Evolutionary conservation across 1,284 basidiomycete species (phyloP), one percentile per base, ranked within the genome.

Genomic region (Caloboletus firmus): DNA sequence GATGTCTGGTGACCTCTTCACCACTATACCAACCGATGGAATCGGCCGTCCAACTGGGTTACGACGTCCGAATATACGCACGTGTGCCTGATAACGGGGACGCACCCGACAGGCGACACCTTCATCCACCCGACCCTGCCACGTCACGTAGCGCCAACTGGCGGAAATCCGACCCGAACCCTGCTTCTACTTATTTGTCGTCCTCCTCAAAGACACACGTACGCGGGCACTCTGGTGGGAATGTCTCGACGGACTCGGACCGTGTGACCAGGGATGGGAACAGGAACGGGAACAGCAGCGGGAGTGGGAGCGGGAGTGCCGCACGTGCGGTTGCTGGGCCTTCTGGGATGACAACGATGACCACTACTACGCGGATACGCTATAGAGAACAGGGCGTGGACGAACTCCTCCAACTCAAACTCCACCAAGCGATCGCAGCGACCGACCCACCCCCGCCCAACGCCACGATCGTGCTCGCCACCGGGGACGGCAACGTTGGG

Each of bases 321-420:
- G 30, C 44, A 24, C 54, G 32, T 31, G 62, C 32, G 15, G 39
- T 51, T 26, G 55, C 59, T 30, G 59, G 44, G 6, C 51, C 55
- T 26, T 56, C 54, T 41, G 45, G 55, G 45, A 52, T 34, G 46
- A 36, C 22, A 39, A 34, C 31, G 9, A 39, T 51, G 42, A 49
- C 56, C 39, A 49, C 45, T 6, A 54, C 45, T 45, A 53, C 56
- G 40, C 76, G 79, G 12, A 63, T 77, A 42, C 76, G 82, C 12
- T 86, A 85, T 68, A 82, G 88, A 56, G 89, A 91, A 64, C 91
- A 95, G 72, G 91, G 89, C 13, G 92, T 94, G 4, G 92, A 93
- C 65, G 93, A 95, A 70, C 77, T 95, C 20, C 72, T 95, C 44
- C 92, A 94, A 68, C 77, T 95, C 51, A 94, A 95, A 67, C 77